Percentiles rank a stretch among this genome's conserved stretches.
These are phyloP conservation scores for Claviceps humidiphila DNA, from an alignment of 2,329 filamentous ascomycete species.

Conservation along the genomic window DNA sequence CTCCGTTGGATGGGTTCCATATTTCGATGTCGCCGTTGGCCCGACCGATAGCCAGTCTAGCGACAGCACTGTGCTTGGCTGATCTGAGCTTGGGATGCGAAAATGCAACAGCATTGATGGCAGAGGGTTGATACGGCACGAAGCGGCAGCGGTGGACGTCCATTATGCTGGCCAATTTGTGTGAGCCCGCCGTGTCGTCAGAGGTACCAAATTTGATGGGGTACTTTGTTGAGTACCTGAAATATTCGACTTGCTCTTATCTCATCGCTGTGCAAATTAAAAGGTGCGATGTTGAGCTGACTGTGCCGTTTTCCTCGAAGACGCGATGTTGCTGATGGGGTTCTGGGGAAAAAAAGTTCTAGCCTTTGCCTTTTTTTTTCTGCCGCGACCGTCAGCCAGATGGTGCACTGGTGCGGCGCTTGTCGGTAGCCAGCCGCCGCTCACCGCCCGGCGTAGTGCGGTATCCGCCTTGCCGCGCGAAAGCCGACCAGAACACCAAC, in stretches of 20 bases:
- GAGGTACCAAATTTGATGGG: not conserved
- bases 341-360: constrained; percentile 13
- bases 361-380: constrained; percentile 19
- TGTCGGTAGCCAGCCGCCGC: not conserved
- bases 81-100: constrained; percentile 53
- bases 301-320: not conserved
- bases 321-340: not conserved
- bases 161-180: constrained; percentile 37
- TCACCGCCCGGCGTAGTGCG: not conserved
- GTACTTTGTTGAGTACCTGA: not conserved
- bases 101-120: constrained; percentile 91
- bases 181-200: not conserved
- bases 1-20: constrained; percentile 75
- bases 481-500: too few relatives aligned
- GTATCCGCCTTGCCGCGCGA: not conserved
- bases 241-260: not conserved
- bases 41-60: constrained; percentile 77
- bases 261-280: not conserved
- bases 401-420: constrained; percentile 5
- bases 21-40: constrained; percentile 96
- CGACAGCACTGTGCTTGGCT: constrained; percentile 35
- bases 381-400: constrained; percentile 3
- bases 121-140: constrained; percentile 78
- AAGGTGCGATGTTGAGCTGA: constrained; percentile 2
- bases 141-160: constrained; percentile 97